Evolutionary conservation across 306 rosid species (phyloP).

Genomic region (Sophora flavescens): DNA sequence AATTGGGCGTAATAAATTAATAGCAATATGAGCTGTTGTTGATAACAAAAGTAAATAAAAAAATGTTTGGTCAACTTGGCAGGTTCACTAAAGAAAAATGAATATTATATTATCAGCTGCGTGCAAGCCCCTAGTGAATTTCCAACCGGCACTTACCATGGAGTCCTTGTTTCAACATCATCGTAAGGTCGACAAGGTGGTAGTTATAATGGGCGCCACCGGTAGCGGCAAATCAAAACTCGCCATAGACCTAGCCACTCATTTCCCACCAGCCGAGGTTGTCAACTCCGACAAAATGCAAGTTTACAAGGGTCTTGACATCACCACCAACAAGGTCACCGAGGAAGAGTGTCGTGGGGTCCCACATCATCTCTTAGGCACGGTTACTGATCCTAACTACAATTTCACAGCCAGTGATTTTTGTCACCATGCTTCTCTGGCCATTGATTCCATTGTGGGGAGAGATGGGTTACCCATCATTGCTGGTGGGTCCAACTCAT

Average conservation of each 20-base stretch:
- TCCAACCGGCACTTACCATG: conserved; percentile 51
- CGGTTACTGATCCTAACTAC: background rate
- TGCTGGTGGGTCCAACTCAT: conserved; percentile 64
- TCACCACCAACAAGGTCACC: conserved; percentile 72
- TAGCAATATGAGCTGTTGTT: conserved; percentile 46
- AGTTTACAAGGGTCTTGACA: conserved; percentile 69
- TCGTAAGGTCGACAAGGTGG: conserved; percentile 62
- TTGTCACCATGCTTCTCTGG: conserved; percentile 43
- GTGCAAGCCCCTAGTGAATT: conserved; percentile 60
- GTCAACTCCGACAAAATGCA: conserved; percentile 87
- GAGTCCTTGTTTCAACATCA: conserved; percentile 52
- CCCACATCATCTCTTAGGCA: conserved; percentile 71
- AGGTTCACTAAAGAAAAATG: conserved; percentile 45
- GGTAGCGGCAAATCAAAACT: conserved; percentile 81
- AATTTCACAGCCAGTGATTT: conserved; percentile 45
- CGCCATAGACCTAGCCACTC: conserved; percentile 70
- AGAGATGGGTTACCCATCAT: conserved; percentile 53
- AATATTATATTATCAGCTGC: conserved; percentile 38
- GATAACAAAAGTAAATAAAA: conserved; percentile 3
- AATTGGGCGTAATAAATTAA: conserved; percentile 25
- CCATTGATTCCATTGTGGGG: conserved; percentile 36
- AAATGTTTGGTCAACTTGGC: conserved; percentile 50
- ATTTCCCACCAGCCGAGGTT: conserved; percentile 61
- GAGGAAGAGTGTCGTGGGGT: conserved; percentile 69
- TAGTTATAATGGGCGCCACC: conserved; percentile 80